Conservation (phyloP, 305 asterid species). For the Fraxinus ornus region DNA sequence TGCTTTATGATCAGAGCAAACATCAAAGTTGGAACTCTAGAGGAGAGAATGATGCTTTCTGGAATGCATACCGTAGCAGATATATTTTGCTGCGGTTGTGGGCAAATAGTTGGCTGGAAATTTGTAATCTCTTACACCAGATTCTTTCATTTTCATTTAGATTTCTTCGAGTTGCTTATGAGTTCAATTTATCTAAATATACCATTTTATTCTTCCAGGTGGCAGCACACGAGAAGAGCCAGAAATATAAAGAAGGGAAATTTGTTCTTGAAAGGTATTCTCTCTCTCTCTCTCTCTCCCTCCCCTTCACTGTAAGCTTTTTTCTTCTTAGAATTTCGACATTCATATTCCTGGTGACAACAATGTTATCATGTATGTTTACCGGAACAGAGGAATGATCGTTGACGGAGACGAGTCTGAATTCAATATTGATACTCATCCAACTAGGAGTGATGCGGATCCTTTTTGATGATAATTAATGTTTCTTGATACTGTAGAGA, state of each 20-base stretch:
- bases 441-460: constrained; percentile 47
- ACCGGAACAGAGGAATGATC: constrained; percentile 53
- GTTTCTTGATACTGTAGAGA: constrained; percentile 5
- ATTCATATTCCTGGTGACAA: neutral
- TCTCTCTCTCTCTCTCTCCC: no score
- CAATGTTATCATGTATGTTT: neutral
- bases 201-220: constrained; percentile 38
- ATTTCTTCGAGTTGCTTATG: neutral
- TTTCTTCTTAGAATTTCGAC: neutral
- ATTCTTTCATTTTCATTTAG: neutral
- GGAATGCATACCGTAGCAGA: constrained; percentile 83
- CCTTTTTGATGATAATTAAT: constrained; percentile 5
- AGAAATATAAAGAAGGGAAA: constrained; percentile 81
- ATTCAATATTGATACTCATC: constrained; percentile 44
- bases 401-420: constrained; percentile 62
- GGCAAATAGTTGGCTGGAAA: constrained; percentile 87
- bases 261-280: constrained; percentile 71
- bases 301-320: neutral
- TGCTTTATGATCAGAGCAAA: constrained; percentile 48
- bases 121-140: constrained; percentile 38
- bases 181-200: neutral
- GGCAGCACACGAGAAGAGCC: constrained; percentile 58
- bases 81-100: constrained; percentile 73
- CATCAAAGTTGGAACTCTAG: constrained; percentile 58
- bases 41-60: constrained; percentile 76